phyloP scores from a whole-genome alignment of 208 protist genomes.

The Trypanosoma congolense region DNA sequence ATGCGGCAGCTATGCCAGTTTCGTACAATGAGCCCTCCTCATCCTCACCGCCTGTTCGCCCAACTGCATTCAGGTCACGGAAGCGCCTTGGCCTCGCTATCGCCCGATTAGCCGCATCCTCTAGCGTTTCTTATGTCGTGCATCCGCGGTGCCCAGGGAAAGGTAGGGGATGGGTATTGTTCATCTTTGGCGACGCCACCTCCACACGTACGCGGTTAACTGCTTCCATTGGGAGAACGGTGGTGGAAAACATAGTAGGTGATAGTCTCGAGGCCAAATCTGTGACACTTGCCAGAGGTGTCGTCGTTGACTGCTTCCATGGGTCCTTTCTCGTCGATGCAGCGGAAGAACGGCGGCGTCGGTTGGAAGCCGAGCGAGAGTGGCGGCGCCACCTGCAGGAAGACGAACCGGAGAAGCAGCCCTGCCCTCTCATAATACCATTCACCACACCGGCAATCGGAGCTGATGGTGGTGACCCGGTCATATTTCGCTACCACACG shows the following conservation, averaged over 20 bases:
- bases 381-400: conserved; percentile 42
- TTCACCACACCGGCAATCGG: conserved; percentile 38
- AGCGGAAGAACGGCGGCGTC: conserved; percentile 24
- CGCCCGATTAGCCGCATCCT: not conserved
- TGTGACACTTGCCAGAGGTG: conserved; percentile 1
- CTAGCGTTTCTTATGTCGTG: not conserved
- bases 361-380: conserved; percentile 19
- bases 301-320: conserved; percentile 59
- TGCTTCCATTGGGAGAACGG: not conserved
- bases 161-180: conserved; percentile 21
- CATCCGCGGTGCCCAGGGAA: not conserved
- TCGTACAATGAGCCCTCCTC: not conserved
- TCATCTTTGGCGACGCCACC: conserved; percentile 73
- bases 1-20: conserved; percentile 2
- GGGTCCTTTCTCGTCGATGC: conserved; percentile 31
- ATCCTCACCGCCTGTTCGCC: not conserved
- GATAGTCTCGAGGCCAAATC: conserved; percentile 1
- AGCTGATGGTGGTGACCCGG: conserved; percentile 21
- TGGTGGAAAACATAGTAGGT: not conserved
- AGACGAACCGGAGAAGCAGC: conserved; percentile 22
- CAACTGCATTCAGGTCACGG: not conserved
- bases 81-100: not conserved
- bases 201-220: conserved; percentile 44
- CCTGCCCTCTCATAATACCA: conserved; percentile 28
- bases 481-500: conserved; percentile 41